Base-by-base conservation (phyloP, 768 basidiomycete genomes). In the Coprinopsis sp. region DNA sequence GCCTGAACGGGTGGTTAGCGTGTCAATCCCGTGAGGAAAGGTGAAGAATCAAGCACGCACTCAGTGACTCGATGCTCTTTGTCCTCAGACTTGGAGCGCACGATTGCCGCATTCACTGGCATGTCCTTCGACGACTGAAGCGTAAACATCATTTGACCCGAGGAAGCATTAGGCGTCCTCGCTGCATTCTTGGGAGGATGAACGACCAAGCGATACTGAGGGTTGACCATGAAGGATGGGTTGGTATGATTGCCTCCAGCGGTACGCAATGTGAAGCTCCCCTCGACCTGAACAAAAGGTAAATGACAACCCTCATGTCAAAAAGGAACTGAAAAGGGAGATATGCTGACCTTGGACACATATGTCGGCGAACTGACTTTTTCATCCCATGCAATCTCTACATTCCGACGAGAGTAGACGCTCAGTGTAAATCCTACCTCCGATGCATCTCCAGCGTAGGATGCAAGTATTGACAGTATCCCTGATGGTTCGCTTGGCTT, bases 221-320 rank as follows among this genome's bases (percentile, higher is more conserved):
- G 94, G 58, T 97, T 98, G 39, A 78, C 64, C 82, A 95, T 87
- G 63, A 87, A 96, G 0, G 86, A 84, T 1, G 89, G 80, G 53
- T 81, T 72, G 4, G 79, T 78, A 46, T 82, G 78, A 58, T 93
- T 94, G 1, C 95, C 95, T 0, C 95, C 95, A 0, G 89, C 78
- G 23, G 80, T 90, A 53, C 81, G 82, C 28, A 65, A 74, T 0
- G 82, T 83, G 51, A 95, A 72, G 0, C 68, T 57, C 6, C 81
- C 86, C 0, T 77, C 67, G 5, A 85, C 57, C 88, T 91, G 53
- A 22, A n/a, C n/a, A n/a, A n/a, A n/a, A n/a, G n/a, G n/a, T n/a
- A n/a, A n/a, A n/a, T 22, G 21, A 6, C 6, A 19, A 37, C 16
- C 34, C 16, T 6, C 16, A 13, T 13, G 5, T 16, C 14, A 21